phyloP scores from a whole-genome alignment of 495 filamentous ascomycete species.

The Copromyces sp. region DNA sequence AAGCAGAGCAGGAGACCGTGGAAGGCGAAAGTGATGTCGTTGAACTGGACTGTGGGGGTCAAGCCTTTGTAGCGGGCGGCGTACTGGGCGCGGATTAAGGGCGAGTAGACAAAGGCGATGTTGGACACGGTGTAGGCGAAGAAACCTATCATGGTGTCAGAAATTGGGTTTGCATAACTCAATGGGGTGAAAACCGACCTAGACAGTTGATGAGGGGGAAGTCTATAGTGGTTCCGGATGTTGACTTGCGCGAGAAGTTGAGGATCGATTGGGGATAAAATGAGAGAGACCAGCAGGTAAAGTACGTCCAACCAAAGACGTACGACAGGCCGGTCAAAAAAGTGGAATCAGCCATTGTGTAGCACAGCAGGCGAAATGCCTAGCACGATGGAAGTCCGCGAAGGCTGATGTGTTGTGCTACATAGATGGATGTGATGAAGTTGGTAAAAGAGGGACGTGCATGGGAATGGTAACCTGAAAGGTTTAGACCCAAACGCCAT shows the following conservation, averaged over 20 bases:
- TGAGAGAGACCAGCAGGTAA: conserved; percentile 69
- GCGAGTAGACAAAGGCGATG: conserved; percentile 62
- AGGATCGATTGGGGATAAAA: conserved; percentile 85
- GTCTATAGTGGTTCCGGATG: conserved; percentile 74
- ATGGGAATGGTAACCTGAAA: not conserved
- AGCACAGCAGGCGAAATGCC: not conserved
- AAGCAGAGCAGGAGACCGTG: conserved; percentile 64
- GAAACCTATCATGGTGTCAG: conserved; percentile 46
- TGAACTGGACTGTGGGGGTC: conserved; percentile 75
- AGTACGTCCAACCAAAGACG: conserved; percentile 51
- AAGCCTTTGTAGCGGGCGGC: conserved; percentile 62
- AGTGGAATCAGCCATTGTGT: not conserved
- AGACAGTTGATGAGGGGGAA: conserved; percentile 75
- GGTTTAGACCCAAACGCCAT: not conserved
- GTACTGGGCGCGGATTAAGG: conserved; percentile 70
- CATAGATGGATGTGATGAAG: not conserved
- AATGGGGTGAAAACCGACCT: conserved; percentile 35
- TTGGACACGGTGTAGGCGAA: conserved; percentile 61
- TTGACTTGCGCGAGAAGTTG: conserved; percentile 65
- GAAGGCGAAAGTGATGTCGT: conserved; percentile 76
- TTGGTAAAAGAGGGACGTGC: not conserved
- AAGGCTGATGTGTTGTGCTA: not conserved
- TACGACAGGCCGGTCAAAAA: conserved; percentile 33
- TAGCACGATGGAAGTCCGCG: not conserved
- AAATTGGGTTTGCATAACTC: not conserved